Evolutionary conservation across 345 rosid genomes (phyloP).

Genomic region (Ceriops tagal): DNA sequence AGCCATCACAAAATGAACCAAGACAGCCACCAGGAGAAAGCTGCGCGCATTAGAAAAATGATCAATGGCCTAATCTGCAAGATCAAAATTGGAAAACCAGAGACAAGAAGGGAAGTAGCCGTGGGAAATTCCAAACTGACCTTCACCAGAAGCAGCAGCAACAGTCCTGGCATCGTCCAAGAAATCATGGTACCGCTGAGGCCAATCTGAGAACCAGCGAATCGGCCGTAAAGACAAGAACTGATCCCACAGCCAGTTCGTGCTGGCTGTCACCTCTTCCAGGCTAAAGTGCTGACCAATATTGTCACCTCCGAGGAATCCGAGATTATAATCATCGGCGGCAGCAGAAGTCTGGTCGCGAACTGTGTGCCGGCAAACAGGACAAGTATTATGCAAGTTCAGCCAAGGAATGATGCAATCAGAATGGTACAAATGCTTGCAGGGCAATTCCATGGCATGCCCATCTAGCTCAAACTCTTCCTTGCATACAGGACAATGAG

Average conservation of each 20-base stretch:
- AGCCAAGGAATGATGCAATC: constrained; percentile 76
- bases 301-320: constrained; percentile 13
- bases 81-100: neutral
- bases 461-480: constrained; percentile 58
- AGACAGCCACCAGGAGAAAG: constrained; percentile 41
- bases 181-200: constrained; percentile 14
- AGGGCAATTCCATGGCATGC: constrained; percentile 51
- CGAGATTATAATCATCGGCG: neutral
- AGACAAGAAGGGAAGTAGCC: constrained; percentile 4
- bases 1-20: constrained; percentile 28
- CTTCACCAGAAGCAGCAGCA: constrained; percentile 8
- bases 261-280: constrained; percentile 21
- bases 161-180: constrained; percentile 11
- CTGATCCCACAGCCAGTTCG: constrained; percentile 30
- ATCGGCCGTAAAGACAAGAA: constrained; percentile 32
- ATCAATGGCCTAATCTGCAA: neutral
- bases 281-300: constrained; percentile 9
- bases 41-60: constrained; percentile 16
- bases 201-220: constrained; percentile 37
- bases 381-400: constrained; percentile 64
- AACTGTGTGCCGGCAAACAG: constrained; percentile 56
- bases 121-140: constrained; percentile 25
- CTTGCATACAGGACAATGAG: constrained; percentile 68
- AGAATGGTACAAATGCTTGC: constrained; percentile 68
- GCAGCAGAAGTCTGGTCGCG: neutral